Percentiles rank a stretch among this genome's conserved stretches.
Conservation (phyloP, 148 eudicot genomes). For the Vaccinium vitisidaea region DNA sequence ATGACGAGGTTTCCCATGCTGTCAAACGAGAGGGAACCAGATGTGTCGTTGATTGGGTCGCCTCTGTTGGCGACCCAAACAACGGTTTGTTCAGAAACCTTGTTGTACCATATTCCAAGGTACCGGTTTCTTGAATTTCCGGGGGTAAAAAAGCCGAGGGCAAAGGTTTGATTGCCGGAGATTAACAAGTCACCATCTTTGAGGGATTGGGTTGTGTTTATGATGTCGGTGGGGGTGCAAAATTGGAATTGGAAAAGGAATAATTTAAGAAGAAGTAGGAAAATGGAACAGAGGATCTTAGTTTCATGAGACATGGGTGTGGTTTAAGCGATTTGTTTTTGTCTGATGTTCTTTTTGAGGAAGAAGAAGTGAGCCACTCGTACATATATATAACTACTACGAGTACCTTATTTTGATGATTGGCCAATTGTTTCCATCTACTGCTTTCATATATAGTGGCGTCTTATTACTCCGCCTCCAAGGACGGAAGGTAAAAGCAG, state of each 20-base stretch:
- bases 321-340: neutral
- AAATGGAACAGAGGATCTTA: neutral
- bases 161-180: conserved; percentile 12
- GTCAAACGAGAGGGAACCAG: conserved; percentile 24
- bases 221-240: neutral
- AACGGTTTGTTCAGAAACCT: conserved; percentile 34
- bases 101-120: conserved; percentile 32
- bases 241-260: neutral
- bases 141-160: conserved; percentile 34
- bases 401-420: no score
- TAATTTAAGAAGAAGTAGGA: neutral
- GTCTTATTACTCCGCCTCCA: no score
- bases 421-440: neutral
- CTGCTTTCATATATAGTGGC: no score
- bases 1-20: conserved; percentile 29
- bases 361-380: neutral
- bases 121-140: conserved; percentile 15
- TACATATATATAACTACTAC: no score
- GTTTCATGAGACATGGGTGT: neutral
- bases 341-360: neutral
- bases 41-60: conserved; percentile 27
- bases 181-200: conserved; percentile 2
- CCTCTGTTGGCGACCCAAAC: conserved; percentile 68
- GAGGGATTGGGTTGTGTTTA: neutral
- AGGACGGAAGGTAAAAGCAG: no score